Evolutionary conservation across 2,329 filamentous ascomycete species (phyloP), one percentile per base, ranked within the genome.

Genomic region (Sordariomycetes sp.): DNA sequence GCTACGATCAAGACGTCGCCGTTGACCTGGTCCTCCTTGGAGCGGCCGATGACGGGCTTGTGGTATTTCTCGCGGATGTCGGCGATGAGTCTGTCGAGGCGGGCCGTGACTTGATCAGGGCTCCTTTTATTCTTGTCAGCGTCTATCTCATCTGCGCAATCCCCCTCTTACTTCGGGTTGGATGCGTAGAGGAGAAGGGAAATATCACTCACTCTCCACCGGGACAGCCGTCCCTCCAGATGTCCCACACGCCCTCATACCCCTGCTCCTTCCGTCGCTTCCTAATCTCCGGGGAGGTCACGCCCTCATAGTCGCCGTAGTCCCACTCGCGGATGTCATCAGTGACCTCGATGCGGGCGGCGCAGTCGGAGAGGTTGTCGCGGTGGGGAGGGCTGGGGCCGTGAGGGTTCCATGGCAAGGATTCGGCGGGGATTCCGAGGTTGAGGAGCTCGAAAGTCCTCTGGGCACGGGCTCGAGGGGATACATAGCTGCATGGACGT

Each of bases 401-500:
- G 39, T 71, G 67, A 12, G 58, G 47, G 21, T 69, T 55, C 86
- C 86, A 94, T 0, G 87, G 87, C 12, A 88, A 65, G 2, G 20
- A 26, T 16, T 21, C 41, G 26, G 77, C 72, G n/a, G 63, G 57
- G 51, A 79, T 78, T 32, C 79, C 83, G 15, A 94, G 64, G 46
- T 83, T 75, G 18, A 95, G 76, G 31, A 95, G 74, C 55, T 94
- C 86, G 51, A 95, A 81, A n/a, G 88, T 96, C 33, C 77, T 73
- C 58, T 92, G 87, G 15, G 90, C 86, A 39, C 88, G 82, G 41
- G 72, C 75, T 30, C 88, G 81, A 3, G 88, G 90, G 3, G 86
- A 94, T 26, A 95, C 86, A 58, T 90, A 94, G 47, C 74, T 81
- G 46, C 16, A 7, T 9, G 6, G 17, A 8, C 3, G 15, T 21